Evolutionary conservation across 192 early-diverging fungal species (phyloP).

Genomic region (Geranomyces variabilis): DNA sequence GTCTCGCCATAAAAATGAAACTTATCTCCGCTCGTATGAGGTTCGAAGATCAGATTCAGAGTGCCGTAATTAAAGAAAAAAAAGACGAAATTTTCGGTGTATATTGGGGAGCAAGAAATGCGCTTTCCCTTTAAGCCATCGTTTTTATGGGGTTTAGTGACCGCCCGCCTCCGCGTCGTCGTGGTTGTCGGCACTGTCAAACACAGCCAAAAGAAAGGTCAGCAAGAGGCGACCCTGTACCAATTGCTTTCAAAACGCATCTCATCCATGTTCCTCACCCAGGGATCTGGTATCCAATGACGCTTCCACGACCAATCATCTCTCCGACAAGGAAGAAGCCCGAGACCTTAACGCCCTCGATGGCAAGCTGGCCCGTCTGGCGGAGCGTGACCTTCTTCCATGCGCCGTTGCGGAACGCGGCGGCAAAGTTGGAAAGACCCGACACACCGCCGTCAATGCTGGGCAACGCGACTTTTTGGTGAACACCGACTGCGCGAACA

Average conservation of each 20-base stretch:
- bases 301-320: slow-evolving; percentile 55
- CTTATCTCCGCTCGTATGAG: background rate
- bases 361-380: slow-evolving; percentile 43
- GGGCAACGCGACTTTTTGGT: slow-evolving; percentile 46
- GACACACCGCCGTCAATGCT: slow-evolving; percentile 34
- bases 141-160: too few relatives aligned
- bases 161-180: too few relatives aligned
- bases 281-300: slow-evolving; percentile 59
- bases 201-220: too few relatives aligned
- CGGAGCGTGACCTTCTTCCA: slow-evolving; percentile 61
- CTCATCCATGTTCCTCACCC: slow-evolving; percentile 48
- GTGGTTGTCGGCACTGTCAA: too few relatives aligned
- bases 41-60: background rate
- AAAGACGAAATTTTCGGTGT: background rate
- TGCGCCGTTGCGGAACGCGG: slow-evolving; percentile 45
- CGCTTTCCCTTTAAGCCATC: too few relatives aligned
- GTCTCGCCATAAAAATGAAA: background rate
- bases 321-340: slow-evolving; percentile 64
- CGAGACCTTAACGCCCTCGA: slow-evolving; percentile 48
- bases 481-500: slow-evolving; percentile 41
- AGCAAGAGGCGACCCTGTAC: too few relatives aligned
- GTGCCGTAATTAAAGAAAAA: background rate
- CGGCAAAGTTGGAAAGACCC: slow-evolving; percentile 49
- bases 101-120: too few relatives aligned
- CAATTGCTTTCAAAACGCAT: too few relatives aligned